Evolutionary conservation across 1,139 yeast species (phyloP), one percentile per base, ranked within the genome.

Genomic region (Lipomyces yarrowii): DNA sequence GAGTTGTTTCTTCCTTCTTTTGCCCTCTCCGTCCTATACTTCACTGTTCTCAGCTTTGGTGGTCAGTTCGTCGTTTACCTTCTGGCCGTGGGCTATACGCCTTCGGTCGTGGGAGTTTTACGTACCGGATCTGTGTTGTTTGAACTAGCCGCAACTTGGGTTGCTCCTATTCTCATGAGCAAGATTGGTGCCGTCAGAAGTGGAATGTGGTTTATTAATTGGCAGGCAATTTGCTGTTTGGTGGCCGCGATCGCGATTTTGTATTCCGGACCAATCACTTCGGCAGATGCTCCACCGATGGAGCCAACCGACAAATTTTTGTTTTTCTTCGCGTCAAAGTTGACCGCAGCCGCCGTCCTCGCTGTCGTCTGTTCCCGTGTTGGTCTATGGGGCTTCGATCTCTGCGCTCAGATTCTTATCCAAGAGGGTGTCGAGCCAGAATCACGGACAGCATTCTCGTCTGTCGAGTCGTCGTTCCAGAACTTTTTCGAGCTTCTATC

Each of bases 1-100:
- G 84, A 85, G 35, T 80, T 79, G 69, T 81, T 83, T 64, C 75
- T 79, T 2, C 86, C 87, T 3, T 84, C 79, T 0, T 80, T 82
- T 5, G 77, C 78, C 10, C 62, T 76, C 6, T 69, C 78, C 2
- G 57, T 75, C n/a, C 69, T 77, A 1, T 77, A 78, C 68, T 70
- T 76, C 60, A 78, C 80, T 0, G 80, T 78, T 2, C 71, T 78
- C 13, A 76, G 79, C 0, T 78, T 78, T 69, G 80, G 80, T 3
- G 74, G 75, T 13, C 77, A 75, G 37, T 76, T 78, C 61, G 74
- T 78, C 26, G 75, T 79, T 0, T 78, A 73, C 56, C 67, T 78
- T 26, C 68, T 77, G 2, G 74, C 73, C 54, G 72, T 70, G 52
- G 79, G 76, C 33, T 71, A 74, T 42, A 70, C 66, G 5, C 73